phyloP scores from a whole-genome alignment of 352 stramenopile species.

The Hyaloperonospora brassicae region DNA sequence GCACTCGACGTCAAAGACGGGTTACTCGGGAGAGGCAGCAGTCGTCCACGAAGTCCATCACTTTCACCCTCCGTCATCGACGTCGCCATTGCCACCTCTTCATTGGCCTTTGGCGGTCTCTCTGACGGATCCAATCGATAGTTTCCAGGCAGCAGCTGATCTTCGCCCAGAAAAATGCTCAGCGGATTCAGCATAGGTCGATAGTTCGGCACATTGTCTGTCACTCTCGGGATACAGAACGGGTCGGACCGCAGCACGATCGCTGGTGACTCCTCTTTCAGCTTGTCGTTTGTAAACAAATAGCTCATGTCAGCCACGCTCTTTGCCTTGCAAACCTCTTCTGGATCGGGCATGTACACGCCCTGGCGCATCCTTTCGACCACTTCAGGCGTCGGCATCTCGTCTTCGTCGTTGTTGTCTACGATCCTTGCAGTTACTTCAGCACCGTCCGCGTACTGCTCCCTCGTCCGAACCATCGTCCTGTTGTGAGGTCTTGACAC shows the following conservation, averaged over 20 bases:
- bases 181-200: slow-evolving; percentile 59
- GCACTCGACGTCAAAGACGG: slow-evolving; percentile 17
- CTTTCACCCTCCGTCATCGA: slow-evolving; percentile 5
- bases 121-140: slow-evolving; percentile 54
- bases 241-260: slow-evolving; percentile 47
- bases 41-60: not conserved
- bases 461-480: not conserved
- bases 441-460: not conserved
- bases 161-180: slow-evolving; percentile 59
- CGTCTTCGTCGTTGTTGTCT: slow-evolving; percentile 14
- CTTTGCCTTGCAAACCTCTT: slow-evolving; percentile 26
- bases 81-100: not conserved
- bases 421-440: slow-evolving; percentile 1
- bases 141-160: slow-evolving; percentile 59
- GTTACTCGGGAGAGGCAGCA: slow-evolving; percentile 5
- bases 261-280: slow-evolving; percentile 44
- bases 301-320: slow-evolving; percentile 49
- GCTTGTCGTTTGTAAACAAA: slow-evolving; percentile 58
- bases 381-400: slow-evolving; percentile 7
- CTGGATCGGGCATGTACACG: slow-evolving; percentile 16
- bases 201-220: slow-evolving; percentile 68
- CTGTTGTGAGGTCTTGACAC: not conserved
- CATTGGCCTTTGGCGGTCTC: slow-evolving; percentile 10
- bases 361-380: slow-evolving; percentile 19
- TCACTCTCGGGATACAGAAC: slow-evolving; percentile 65